Evolutionary conservation across 2,329 filamentous ascomycete species (phyloP), one percentile per base, ranked within the genome.

Genomic region (Epichloe typhina): DNA sequence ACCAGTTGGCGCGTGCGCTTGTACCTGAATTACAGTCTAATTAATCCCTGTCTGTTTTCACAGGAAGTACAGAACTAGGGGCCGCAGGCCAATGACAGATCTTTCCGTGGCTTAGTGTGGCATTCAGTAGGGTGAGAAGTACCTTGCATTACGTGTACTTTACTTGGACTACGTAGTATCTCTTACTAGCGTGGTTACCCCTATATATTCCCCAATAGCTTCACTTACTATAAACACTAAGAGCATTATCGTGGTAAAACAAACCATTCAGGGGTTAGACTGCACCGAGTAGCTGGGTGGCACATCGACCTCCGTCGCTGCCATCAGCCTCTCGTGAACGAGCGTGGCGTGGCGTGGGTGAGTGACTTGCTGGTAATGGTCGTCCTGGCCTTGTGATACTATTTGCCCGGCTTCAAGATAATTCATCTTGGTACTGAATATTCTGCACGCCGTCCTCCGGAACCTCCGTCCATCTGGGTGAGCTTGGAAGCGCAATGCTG

Each of bases 1-100:
- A 26, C 39, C 40, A 35, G 50, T 40, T 47, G 50, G 45, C 45
- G 45, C 38, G 37, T 47, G 26, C 45, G 50, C 39, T 38, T 48
- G 50, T 48, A 45, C 50, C 50, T 48, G 50, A 47, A 23, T 21
- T 40, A 15, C 6, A 26, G 23, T 26, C 23, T 26, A 7, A 26
- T 26, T 26, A 7, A 26, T 26, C 23, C 23, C 23, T 26, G 23
- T 7, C 7, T 1, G 2, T 2, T 26, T 26, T 26, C 0, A 26
- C 2, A 26, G 23, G 23, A 26, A 6, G 6, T 26, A 6, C n/a
- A n/a, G n/a, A n/a, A n/a, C n/a, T n/a, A n/a, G n/a, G n/a, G n/a
- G n/a, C n/a, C n/a, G n/a, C n/a, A n/a, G n/a, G n/a, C n/a, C n/a
- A n/a, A n/a, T n/a, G n/a, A n/a, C n/a, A n/a, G n/a, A n/a, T n/a